Percentiles rank a stretch among this genome's conserved stretches.
phyloP scores from a whole-genome alignment of 2,329 filamentous ascomycete genomes.

The Pseudogymnoascus sp. region DNA sequence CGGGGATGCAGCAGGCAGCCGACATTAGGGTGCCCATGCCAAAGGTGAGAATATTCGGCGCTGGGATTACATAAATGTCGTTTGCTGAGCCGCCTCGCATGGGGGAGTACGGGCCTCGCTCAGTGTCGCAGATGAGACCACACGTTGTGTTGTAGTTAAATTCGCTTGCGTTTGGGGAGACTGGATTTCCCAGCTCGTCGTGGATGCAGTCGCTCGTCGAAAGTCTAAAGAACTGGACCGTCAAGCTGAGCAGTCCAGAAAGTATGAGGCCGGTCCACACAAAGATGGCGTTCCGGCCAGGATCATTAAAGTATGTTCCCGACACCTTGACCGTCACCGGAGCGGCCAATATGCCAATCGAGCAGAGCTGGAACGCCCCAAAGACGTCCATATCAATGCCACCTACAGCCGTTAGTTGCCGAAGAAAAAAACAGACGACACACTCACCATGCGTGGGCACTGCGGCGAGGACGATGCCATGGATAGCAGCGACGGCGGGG shows the following conservation, averaged over 20 bases:
- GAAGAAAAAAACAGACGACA: background rate
- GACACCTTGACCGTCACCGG: constrained; percentile 55
- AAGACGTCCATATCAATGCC: constrained; percentile 62
- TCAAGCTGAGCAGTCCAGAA: constrained; percentile 51
- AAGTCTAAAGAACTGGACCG: constrained; percentile 55
- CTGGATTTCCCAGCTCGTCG: constrained; percentile 31
- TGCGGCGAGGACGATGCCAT: constrained; percentile 52
- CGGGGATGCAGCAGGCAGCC: constrained; percentile 57
- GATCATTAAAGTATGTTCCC: constrained; percentile 54
- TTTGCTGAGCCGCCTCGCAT: constrained; percentile 47
- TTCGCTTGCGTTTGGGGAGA: constrained; percentile 27
- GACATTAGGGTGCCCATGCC: constrained; percentile 51
- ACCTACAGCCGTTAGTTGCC: constrained; percentile 30
- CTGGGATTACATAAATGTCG: constrained; percentile 55
- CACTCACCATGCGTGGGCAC: constrained; percentile 49
- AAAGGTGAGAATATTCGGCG: constrained; percentile 47
- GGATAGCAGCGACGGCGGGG: constrained; percentile 55
- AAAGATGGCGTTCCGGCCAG: constrained; percentile 58
- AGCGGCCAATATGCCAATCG: constrained; percentile 56
- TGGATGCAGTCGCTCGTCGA: constrained; percentile 35
- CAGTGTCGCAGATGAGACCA: constrained; percentile 37
- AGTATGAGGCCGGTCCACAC: constrained; percentile 55
- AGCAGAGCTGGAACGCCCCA: constrained; percentile 58
- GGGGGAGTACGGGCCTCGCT: constrained; percentile 43
- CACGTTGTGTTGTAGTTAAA: constrained; percentile 43